phyloP scores from a whole-genome alignment of 495 filamentous ascomycete species.

The Saxophila tyrrhenica region DNA sequence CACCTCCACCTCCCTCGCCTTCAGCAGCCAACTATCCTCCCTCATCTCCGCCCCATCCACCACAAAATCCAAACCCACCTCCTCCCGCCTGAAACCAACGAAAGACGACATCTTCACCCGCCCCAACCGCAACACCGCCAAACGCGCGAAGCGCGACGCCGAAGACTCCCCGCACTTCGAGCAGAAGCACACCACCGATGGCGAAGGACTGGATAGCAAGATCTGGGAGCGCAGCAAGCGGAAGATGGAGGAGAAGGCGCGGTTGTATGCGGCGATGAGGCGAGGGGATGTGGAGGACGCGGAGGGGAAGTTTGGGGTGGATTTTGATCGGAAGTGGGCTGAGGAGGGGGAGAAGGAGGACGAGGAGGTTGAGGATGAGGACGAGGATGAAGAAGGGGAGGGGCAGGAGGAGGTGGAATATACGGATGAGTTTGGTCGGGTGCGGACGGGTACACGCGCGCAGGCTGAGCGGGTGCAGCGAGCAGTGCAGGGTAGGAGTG shows the following conservation, averaged over 20 bases:
- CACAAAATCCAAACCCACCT: conserved; percentile 27
- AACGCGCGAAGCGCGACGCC: conserved; percentile 45
- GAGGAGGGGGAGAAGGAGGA: conserved; percentile 37
- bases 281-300: conserved; percentile 50
- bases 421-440: conserved; percentile 81
- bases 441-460: conserved; percentile 51
- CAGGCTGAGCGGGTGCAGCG: conserved; percentile 49
- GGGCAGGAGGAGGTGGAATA: conserved; percentile 62
- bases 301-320: conserved; percentile 54
- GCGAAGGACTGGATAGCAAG: conserved; percentile 32
- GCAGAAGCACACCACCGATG: conserved; percentile 34
- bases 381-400: conserved; percentile 34
- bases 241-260: conserved; percentile 77
- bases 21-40: conserved; percentile 65
- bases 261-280: conserved; percentile 75
- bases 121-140: conserved; percentile 53
- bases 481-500: conserved; percentile 28
- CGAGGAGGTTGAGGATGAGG: conserved; percentile 23
- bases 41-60: conserved; percentile 10
- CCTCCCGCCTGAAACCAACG: conserved; percentile 50
- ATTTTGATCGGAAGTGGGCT: conserved; percentile 93
- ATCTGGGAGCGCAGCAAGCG: conserved; percentile 53
- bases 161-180: conserved; percentile 20
- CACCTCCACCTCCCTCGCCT: conserved; percentile 64
- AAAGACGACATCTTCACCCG: conserved; percentile 62